Conservation (phyloP, 305 asterid species). For the Lippia alba region DNA sequence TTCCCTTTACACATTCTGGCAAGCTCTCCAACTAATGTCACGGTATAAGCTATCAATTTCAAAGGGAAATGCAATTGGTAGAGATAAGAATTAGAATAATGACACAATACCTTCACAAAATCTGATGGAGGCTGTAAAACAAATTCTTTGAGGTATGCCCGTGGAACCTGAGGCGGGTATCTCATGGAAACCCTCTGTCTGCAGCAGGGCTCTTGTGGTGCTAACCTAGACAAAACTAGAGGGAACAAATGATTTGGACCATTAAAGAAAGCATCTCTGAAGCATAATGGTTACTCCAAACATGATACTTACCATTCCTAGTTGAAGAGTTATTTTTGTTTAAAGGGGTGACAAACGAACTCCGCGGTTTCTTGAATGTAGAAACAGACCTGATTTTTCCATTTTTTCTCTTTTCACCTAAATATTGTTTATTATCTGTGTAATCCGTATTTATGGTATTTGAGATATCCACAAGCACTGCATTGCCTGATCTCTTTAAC, state of each 20-base stretch:
- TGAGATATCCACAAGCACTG: slow-evolving; percentile 71
- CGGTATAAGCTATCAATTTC: slow-evolving; percentile 38
- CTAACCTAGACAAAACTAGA: slow-evolving; percentile 68
- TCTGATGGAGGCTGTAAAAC: slow-evolving; percentile 59
- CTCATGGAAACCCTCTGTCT: slow-evolving; percentile 63
- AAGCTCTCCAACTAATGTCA: slow-evolving; percentile 63
- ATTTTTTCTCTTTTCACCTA: slow-evolving; percentile 68
- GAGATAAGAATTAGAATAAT: slow-evolving; percentile 29
- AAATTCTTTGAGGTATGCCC: slow-evolving; percentile 72
- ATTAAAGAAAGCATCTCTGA: slow-evolving; percentile 36
- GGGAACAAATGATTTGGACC: slow-evolving; percentile 42
- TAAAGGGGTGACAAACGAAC: slow-evolving; percentile 71
- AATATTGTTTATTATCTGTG: slow-evolving; percentile 46
- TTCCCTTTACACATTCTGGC: slow-evolving; percentile 62
- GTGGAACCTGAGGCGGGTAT: slow-evolving; percentile 64
- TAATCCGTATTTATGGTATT: slow-evolving; percentile 46
- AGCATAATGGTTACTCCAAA: slow-evolving; percentile 35
- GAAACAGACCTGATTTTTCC: slow-evolving; percentile 56
- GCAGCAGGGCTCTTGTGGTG: slow-evolving; percentile 54
- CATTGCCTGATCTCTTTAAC: slow-evolving; percentile 51
- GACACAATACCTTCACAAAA: slow-evolving; percentile 59
- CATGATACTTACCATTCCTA: slow-evolving; percentile 58
- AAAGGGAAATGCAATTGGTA: slow-evolving; percentile 32
- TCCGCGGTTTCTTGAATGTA: slow-evolving; percentile 93
- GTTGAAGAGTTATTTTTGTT: slow-evolving; percentile 45